Conservation (phyloP, 768 basidiomycete species). For the Neoboletus subvelutipes region DNA sequence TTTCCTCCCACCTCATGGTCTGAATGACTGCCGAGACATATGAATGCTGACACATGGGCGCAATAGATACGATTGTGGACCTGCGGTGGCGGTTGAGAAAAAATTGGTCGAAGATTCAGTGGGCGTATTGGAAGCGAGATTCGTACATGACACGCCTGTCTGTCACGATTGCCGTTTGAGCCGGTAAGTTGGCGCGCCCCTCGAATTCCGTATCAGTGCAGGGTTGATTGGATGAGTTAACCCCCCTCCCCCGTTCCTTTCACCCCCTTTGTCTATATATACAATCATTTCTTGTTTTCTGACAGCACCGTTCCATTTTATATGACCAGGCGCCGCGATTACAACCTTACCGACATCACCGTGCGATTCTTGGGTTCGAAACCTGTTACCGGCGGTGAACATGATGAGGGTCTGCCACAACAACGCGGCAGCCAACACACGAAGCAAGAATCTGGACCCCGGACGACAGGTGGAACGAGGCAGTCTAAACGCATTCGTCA, state of each 20-base stretch:
- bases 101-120: slow-evolving; percentile 22
- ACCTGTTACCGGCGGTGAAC: slow-evolving; percentile 32
- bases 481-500: slow-evolving; percentile 73
- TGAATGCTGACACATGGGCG: slow-evolving; percentile 19
- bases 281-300: slow-evolving; percentile 9
- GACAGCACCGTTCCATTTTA: slow-evolving; percentile 19
- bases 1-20: slow-evolving; percentile 7
- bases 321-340: slow-evolving; percentile 39
- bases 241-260: not conserved
- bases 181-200: slow-evolving; percentile 41
- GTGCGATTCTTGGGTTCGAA: slow-evolving; percentile 45
- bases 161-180: slow-evolving; percentile 61
- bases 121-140: slow-evolving; percentile 36
- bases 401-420: slow-evolving; percentile 17
- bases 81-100: slow-evolving; percentile 50
- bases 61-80: slow-evolving; percentile 57
- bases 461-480: slow-evolving; percentile 44
- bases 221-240: slow-evolving; percentile 6
- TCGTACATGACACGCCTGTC: slow-evolving; percentile 50
- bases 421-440: slow-evolving; percentile 28
- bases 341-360: slow-evolving; percentile 60
- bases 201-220: slow-evolving; percentile 8
- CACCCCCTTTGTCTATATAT: not conserved
- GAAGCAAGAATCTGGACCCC: slow-evolving; percentile 37
- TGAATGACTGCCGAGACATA: slow-evolving; percentile 5